These are phyloP conservation scores for Phytophthora citricola DNA, from an alignment of 352 stramenopile genomes.

Conservation along the genomic window DNA sequence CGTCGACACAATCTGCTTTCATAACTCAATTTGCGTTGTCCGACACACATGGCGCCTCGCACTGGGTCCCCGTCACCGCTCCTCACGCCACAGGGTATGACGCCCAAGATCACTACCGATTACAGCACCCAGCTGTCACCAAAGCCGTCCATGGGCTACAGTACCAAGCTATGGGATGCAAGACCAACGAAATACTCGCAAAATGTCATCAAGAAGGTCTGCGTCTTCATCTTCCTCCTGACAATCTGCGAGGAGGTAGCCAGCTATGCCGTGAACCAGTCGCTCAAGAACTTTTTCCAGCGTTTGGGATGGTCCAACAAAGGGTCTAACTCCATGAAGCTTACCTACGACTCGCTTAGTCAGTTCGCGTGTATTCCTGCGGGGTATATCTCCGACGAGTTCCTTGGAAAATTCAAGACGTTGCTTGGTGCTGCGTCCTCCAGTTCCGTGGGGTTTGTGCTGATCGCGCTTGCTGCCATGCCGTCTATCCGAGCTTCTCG, in stretches of 20 bases:
- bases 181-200: slow-evolving; percentile 59
- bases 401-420: slow-evolving; percentile 52
- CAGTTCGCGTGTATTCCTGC: slow-evolving; percentile 67
- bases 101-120: slow-evolving; percentile 27
- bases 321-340: slow-evolving; percentile 68
- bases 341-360: slow-evolving; percentile 67
- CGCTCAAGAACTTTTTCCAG: slow-evolving; percentile 72
- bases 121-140: slow-evolving; percentile 29
- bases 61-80: slow-evolving; percentile 20
- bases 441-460: slow-evolving; percentile 56
- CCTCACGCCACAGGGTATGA: slow-evolving; percentile 12
- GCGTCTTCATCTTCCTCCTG: slow-evolving; percentile 64
- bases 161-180: slow-evolving; percentile 49
- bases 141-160: slow-evolving; percentile 17
- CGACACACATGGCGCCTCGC: slow-evolving; percentile 22
- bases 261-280: slow-evolving; percentile 66
- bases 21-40: slow-evolving; percentile 19
- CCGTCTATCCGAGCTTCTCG: slow-evolving; percentile 41
- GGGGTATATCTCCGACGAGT: slow-evolving; percentile 66
- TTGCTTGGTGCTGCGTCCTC: slow-evolving; percentile 32
- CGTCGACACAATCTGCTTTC: neutral
- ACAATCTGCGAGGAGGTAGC: slow-evolving; percentile 54
- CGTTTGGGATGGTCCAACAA: slow-evolving; percentile 63
- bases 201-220: slow-evolving; percentile 65
- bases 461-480: slow-evolving; percentile 53